phyloP scores from a whole-genome alignment of 2,329 filamentous ascomycete species.

The Biscogniauxia marginata region DNA sequence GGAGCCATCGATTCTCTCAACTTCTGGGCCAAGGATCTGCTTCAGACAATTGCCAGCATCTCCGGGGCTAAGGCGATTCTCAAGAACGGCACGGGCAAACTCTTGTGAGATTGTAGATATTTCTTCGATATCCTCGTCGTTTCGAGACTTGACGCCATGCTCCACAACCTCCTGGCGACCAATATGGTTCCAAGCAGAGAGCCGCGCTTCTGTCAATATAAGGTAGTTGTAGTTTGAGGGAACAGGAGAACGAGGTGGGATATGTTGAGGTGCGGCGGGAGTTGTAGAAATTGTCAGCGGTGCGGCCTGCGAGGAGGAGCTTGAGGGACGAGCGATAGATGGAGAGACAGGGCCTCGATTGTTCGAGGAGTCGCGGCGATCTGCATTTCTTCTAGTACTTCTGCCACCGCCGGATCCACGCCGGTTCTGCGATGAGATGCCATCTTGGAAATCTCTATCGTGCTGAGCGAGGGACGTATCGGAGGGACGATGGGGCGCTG shows the following conservation, averaged over 20 bases:
- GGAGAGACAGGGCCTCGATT: constrained; percentile 33
- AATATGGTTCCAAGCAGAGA: constrained; percentile 65
- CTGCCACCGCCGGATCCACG: constrained; percentile 46
- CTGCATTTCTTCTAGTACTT: constrained; percentile 43
- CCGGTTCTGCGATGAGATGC: constrained; percentile 32
- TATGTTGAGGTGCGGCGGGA: constrained; percentile 18
- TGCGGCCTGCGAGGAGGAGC: constrained; percentile 37
- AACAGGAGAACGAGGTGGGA: constrained; percentile 32
- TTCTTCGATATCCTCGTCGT: constrained; percentile 65
- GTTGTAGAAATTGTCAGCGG: constrained; percentile 26
- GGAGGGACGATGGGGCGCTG: constrained; percentile 61
- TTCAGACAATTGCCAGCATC: constrained; percentile 73
- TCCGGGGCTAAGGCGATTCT: constrained; percentile 62
- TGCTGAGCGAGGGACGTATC: constrained; percentile 57
- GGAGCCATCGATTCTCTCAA: constrained; percentile 44
- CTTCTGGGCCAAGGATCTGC: constrained; percentile 65
- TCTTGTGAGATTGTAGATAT: constrained; percentile 80
- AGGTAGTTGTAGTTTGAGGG: constrained; percentile 66
- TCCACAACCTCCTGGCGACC: constrained; percentile 68
- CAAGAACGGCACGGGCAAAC: constrained; percentile 72
- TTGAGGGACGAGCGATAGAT: constrained; percentile 35
- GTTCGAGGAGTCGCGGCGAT: constrained; percentile 52
- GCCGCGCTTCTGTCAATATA: constrained; percentile 67
- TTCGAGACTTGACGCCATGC: constrained; percentile 61
- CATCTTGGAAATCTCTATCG: constrained; percentile 50